Conservation (phyloP, 2,329 filamentous ascomycete genomes). For the Colletotrichum musae region DNA sequence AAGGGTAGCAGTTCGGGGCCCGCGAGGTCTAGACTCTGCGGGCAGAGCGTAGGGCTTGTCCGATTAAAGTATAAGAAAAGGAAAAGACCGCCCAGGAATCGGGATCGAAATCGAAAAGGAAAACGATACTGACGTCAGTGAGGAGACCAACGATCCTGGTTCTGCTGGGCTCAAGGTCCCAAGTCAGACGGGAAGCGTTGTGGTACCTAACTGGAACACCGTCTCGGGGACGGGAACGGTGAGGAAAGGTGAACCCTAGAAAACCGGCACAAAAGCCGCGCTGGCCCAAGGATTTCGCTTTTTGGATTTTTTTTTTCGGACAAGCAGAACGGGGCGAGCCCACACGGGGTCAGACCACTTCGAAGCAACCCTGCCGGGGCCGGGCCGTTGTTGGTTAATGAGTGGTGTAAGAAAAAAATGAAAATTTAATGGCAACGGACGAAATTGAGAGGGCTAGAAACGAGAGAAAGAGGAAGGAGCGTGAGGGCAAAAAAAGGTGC, state of each 20-base stretch:
- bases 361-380: conserved; percentile 26
- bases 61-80: conserved; percentile 14
- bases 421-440: background rate
- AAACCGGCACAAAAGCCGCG: conserved; percentile 28
- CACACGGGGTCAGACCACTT: conserved; percentile 39
- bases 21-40: conserved; percentile 3
- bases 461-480: background rate
- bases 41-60: conserved; percentile 7
- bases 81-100: conserved; percentile 21
- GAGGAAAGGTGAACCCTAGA: conserved; percentile 32
- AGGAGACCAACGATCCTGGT: conserved; percentile 40
- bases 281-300: conserved; percentile 28
- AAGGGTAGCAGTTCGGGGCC: background rate
- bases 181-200: conserved; percentile 31
- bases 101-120: conserved; percentile 17
- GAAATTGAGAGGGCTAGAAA: background rate
- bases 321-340: conserved; percentile 33
- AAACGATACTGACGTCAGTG: conserved; percentile 41
- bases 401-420: conserved; percentile 9
- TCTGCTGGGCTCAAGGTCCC: conserved; percentile 33
- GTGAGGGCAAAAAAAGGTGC: background rate
- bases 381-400: conserved; percentile 6
- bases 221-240: conserved; percentile 38
- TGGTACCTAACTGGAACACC: conserved; percentile 37
- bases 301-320: conserved; percentile 19